Conservation (phyloP, 1,284 basidiomycete species). For the Acaromyces ingoldii region DNA sequence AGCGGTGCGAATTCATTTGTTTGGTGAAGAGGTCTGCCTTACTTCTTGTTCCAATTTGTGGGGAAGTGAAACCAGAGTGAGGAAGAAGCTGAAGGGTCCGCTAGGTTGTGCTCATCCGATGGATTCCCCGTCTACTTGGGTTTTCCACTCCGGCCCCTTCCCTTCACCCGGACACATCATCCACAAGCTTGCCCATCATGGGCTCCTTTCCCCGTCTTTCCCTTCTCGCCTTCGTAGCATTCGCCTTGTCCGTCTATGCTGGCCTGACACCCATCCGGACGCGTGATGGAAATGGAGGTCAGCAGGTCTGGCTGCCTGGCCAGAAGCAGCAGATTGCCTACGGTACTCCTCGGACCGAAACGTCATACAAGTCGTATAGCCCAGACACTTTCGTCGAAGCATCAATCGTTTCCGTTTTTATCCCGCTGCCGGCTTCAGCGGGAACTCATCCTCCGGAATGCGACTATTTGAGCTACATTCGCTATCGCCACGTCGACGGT, state of each 20-base stretch:
- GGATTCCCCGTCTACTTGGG: too few relatives aligned
- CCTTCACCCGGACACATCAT: neutral
- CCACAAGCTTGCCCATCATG: neutral
- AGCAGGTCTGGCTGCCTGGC: neutral
- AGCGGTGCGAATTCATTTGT: too few relatives aligned
- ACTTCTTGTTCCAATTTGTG: too few relatives aligned
- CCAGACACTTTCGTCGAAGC: slow-evolving; percentile 4
- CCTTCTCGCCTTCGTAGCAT: neutral
- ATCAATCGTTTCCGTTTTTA: slow-evolving; percentile 6
- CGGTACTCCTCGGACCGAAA: slow-evolving; percentile 2
- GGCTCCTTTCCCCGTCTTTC: neutral
- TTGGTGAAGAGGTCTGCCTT: too few relatives aligned
- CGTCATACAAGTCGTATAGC: neutral
- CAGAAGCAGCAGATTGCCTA: neutral
- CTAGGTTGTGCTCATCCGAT: too few relatives aligned
- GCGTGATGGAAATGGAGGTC: neutral
- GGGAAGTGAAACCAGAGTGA: too few relatives aligned
- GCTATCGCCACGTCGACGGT: slow-evolving; percentile 6
- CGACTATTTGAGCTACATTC: slow-evolving; percentile 8
- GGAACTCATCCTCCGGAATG: slow-evolving; percentile 4
- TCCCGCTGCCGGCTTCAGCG: neutral
- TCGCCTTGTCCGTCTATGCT: neutral
- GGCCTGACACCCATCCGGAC: neutral
- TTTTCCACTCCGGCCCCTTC: too few relatives aligned
- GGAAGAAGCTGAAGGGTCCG: too few relatives aligned